Percentiles rank a stretch among this genome's conserved stretches.
phyloP scores from a whole-genome alignment of 257 asterid genomes.

The Buddleja alternifolia region DNA sequence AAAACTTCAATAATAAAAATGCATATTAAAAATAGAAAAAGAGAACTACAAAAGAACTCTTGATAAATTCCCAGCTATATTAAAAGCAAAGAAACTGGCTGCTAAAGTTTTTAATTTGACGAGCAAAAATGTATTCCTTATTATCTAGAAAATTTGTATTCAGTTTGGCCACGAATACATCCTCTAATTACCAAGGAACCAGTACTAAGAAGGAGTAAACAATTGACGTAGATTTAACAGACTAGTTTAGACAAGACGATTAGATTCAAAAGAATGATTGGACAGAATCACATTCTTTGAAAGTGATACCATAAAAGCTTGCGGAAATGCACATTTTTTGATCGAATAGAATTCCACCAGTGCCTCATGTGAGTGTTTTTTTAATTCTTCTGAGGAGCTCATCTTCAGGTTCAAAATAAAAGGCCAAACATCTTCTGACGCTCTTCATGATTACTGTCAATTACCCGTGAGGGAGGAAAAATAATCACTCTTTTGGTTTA shows the following conservation, averaged over 20 bases:
- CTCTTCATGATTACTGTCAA: conserved; percentile 46
- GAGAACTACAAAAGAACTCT: neutral
- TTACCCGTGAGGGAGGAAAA: conserved; percentile 38
- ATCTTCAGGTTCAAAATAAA: conserved; percentile 54
- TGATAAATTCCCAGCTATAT: neutral
- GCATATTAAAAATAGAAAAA: neutral
- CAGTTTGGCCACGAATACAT: neutral
- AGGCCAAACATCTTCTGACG: conserved; percentile 57
- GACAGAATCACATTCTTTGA: neutral
- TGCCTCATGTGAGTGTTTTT: conserved; percentile 50
- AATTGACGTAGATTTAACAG: neutral
- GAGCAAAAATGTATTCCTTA: neutral
- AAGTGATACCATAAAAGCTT: conserved; percentile 13
- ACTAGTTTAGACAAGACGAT: neutral
- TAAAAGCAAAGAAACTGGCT: neutral
- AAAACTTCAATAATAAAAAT: neutral
- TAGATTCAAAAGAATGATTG: neutral
- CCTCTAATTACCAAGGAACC: neutral
- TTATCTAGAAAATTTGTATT: neutral
- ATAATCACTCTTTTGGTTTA: neutral
- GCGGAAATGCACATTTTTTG: neutral
- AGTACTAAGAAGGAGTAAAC: neutral
- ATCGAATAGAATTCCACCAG: conserved; percentile 25
- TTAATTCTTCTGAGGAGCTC: conserved; percentile 58
- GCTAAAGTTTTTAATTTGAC: neutral